Evolutionary conservation across 2,329 filamentous ascomycete species (phyloP).

Genomic region (Aspergillus pseudotamarii): DNA sequence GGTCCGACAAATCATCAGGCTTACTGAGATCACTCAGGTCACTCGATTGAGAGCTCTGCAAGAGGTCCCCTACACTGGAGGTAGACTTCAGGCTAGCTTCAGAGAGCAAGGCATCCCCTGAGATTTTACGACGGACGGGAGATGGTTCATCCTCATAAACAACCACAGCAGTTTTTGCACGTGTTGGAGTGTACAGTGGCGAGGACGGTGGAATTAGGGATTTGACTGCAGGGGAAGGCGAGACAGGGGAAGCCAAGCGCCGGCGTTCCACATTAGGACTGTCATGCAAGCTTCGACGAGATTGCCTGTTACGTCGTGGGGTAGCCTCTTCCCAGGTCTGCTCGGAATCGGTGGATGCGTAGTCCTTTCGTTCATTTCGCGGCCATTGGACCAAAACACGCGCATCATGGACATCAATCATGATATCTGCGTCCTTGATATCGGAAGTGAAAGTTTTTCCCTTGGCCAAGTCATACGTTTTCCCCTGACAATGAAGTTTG

Average conservation of each 20-base stretch:
- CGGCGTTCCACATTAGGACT: slow-evolving; percentile 61
- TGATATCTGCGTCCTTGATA: slow-evolving; percentile 84
- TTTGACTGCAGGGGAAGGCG: slow-evolving; percentile 63
- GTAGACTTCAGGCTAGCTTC: slow-evolving; percentile 38
- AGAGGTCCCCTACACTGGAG: slow-evolving; percentile 30
- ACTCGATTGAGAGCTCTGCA: slow-evolving; percentile 37
- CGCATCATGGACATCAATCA: slow-evolving; percentile 92
- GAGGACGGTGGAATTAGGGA: slow-evolving; percentile 46
- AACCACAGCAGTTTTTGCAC: slow-evolving; percentile 49
- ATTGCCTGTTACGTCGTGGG: slow-evolving; percentile 37
- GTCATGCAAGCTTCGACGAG: slow-evolving; percentile 34
- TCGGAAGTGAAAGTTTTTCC: slow-evolving; percentile 89
- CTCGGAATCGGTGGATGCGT: slow-evolving; percentile 61
- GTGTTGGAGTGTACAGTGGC: slow-evolving; percentile 47
- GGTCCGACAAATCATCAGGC: slow-evolving; percentile 71
- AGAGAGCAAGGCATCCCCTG: slow-evolving; percentile 29
- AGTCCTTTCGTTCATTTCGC: slow-evolving; percentile 55
- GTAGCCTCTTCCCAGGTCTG: slow-evolving; percentile 68
- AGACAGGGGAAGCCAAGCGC: slow-evolving; percentile 74
- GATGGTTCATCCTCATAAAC: slow-evolving; percentile 74
- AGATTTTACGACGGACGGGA: slow-evolving; percentile 52
- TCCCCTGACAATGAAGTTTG: slow-evolving; percentile 87
- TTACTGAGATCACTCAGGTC: slow-evolving; percentile 40
- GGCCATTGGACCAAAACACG: slow-evolving; percentile 92
- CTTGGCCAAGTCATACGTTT: slow-evolving; percentile 82